Evolutionary conservation across 345 rosid species (phyloP).

Genomic region (Erysimum cheiranthoides): DNA sequence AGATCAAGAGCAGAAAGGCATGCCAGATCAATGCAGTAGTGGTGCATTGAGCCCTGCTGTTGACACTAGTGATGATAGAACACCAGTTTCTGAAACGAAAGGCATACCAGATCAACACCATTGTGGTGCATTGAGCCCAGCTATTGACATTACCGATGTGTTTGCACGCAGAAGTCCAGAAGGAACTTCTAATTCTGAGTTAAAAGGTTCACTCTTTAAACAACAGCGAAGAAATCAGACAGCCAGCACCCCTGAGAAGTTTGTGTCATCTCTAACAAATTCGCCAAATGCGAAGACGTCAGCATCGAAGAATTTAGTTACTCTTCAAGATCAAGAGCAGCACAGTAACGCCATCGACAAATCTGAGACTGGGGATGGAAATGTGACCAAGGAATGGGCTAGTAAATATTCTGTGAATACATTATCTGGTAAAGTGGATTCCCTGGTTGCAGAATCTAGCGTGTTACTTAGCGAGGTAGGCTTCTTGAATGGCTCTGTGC

Average conservation of each 20-base stretch:
- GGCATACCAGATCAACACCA: slow-evolving; percentile 29
- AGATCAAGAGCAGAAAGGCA: slow-evolving; percentile 39
- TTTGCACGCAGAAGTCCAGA: slow-evolving; percentile 38
- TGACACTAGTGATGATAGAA: neutral
- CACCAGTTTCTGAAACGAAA: slow-evolving; percentile 39
- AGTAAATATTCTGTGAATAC: slow-evolving; percentile 37
- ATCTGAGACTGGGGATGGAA: slow-evolving; percentile 46
- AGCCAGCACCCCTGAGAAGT: slow-evolving; percentile 36
- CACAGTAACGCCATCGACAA: slow-evolving; percentile 13
- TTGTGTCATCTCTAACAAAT: slow-evolving; percentile 49
- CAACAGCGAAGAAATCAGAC: slow-evolving; percentile 41
- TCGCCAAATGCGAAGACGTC: slow-evolving; percentile 45
- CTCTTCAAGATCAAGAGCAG: slow-evolving; percentile 48
- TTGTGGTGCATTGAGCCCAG: slow-evolving; percentile 38
- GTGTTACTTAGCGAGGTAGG: slow-evolving; percentile 41
- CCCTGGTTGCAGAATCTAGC: slow-evolving; percentile 45
- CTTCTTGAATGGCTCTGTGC: slow-evolving; percentile 42
- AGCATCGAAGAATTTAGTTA: slow-evolving; percentile 41
- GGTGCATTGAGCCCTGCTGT: slow-evolving; percentile 11
- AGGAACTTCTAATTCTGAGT: slow-evolving; percentile 35
- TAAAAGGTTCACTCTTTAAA: slow-evolving; percentile 44
- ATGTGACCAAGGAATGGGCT: slow-evolving; percentile 31
- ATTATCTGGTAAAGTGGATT: slow-evolving; percentile 37
- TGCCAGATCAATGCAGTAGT: neutral
- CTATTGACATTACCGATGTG: slow-evolving; percentile 35